Evolutionary conservation across 2,329 filamentous ascomycete species (phyloP).

Genomic region (Cordyceps javanica): DNA sequence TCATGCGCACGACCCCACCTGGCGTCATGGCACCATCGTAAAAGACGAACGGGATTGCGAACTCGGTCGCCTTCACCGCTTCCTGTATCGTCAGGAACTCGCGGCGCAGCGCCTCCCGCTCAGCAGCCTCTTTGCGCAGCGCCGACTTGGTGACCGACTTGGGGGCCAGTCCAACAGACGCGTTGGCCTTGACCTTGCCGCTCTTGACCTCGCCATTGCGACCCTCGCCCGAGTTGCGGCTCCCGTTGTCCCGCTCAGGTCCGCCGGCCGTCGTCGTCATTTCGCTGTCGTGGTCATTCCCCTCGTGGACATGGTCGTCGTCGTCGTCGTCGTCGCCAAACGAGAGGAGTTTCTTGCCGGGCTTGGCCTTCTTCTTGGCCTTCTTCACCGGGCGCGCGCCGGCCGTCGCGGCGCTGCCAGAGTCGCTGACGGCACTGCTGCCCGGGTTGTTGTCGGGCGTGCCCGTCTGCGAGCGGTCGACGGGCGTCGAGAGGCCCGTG

Average conservation of each 20-base stretch:
- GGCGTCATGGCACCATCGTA: conserved; percentile 91
- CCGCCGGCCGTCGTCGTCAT: conserved; percentile 29
- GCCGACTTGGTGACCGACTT: conserved; percentile 66
- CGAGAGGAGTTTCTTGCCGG: conserved; percentile 45
- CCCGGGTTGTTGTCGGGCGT: conserved; percentile 36
- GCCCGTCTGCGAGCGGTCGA: conserved; percentile 39
- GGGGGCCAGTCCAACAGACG: conserved; percentile 57
- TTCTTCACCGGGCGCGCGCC: conserved; percentile 23
- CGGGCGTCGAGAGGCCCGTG: conserved; percentile 37
- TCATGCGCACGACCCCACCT: conserved; percentile 75
- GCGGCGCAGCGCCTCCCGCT: conserved; percentile 69
- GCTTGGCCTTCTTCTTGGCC: conserved; percentile 37
- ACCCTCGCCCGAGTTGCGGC: not conserved
- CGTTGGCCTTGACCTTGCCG: conserved; percentile 55
- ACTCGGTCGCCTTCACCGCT: conserved; percentile 79
- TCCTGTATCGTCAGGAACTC: conserved; percentile 84
- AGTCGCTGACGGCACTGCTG: conserved; percentile 26
- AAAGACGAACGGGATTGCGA: conserved; percentile 91
- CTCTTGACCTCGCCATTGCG: conserved; percentile 22
- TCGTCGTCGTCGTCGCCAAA: conserved; percentile 67
- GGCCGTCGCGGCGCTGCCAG: conserved; percentile 16
- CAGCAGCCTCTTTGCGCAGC: conserved; percentile 69
- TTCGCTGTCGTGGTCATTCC: conserved; percentile 31
- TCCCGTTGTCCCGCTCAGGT: conserved; percentile 23
- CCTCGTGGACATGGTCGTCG: conserved; percentile 61